Conservation (phyloP, 129 eudicot species). For the Flaveria robusta region DNA sequence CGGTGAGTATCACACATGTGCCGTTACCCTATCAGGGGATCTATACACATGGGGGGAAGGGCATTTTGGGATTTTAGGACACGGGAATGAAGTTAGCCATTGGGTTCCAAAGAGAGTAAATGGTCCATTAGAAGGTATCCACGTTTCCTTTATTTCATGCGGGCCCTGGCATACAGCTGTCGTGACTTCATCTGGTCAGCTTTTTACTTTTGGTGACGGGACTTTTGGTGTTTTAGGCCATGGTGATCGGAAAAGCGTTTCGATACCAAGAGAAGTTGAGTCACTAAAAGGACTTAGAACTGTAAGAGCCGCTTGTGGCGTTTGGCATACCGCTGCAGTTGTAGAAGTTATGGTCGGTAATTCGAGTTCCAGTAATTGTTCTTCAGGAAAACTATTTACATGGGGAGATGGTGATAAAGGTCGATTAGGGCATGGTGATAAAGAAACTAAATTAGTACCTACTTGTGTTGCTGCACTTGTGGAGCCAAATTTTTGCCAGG, state of each 20-base stretch:
- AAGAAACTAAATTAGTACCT: slow-evolving; percentile 62
- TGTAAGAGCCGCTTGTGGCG: slow-evolving; percentile 82
- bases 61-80: slow-evolving; percentile 76
- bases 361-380: slow-evolving; percentile 43
- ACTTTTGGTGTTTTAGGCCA: slow-evolving; percentile 95
- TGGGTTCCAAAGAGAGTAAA: slow-evolving; percentile 87
- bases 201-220: slow-evolving; percentile 92
- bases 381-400: slow-evolving; percentile 74
- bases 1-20: slow-evolving; percentile 90
- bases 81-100: slow-evolving; percentile 69
- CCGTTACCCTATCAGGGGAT: slow-evolving; percentile 83
- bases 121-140: slow-evolving; percentile 71
- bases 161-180: slow-evolving; percentile 99
- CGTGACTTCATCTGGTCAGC: slow-evolving; percentile 69
- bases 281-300: slow-evolving; percentile 63
- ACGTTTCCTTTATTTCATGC: slow-evolving; percentile 70
- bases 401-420: slow-evolving; percentile 99
- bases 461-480: slow-evolving; percentile 56
- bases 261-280: slow-evolving; percentile 72
- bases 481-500: slow-evolving; percentile 55
- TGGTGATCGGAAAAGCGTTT: slow-evolving; percentile 55
- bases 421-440: slow-evolving; percentile 84
- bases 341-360: slow-evolving; percentile 53
- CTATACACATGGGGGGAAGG: slow-evolving; percentile 96
- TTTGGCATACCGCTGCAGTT: slow-evolving; percentile 96